These are phyloP conservation scores for Amniculicola lignicola DNA, from an alignment of 495 filamentous ascomycete species.

Conservation along the genomic window DNA sequence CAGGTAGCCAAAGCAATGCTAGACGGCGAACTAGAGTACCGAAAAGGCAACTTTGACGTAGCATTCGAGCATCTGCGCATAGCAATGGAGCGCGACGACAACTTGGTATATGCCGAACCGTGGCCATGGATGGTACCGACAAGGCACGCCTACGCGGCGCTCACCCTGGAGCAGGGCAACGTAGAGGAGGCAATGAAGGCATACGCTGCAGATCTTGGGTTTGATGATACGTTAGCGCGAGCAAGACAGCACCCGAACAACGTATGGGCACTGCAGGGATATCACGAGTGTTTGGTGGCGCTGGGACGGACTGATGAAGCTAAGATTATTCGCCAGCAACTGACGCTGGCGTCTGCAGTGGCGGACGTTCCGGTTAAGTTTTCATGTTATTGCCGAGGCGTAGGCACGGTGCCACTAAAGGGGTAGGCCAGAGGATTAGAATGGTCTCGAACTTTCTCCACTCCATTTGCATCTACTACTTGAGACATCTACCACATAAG, in stretches of 20 bases:
- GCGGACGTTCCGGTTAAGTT: slow-evolving; percentile 59
- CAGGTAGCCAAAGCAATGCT: slow-evolving; percentile 60
- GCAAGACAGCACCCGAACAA: slow-evolving; percentile 62
- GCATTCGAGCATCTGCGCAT: slow-evolving; percentile 55
- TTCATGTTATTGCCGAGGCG: slow-evolving; percentile 60
- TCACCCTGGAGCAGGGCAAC: slow-evolving; percentile 59
- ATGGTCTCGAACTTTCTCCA: no score
- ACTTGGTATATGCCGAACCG: slow-evolving; percentile 62
- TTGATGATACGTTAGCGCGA: slow-evolving; percentile 53
- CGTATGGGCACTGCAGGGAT: slow-evolving; percentile 66
- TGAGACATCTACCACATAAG: no score
- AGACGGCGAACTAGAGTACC: slow-evolving; percentile 66
- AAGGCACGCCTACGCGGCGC: slow-evolving; percentile 62
- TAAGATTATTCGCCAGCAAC: slow-evolving; percentile 46
- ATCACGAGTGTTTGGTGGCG: slow-evolving; percentile 59
- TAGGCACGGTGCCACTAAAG: no score
- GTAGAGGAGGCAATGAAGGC: slow-evolving; percentile 53
- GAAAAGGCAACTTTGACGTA: slow-evolving; percentile 50
- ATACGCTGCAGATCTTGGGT: slow-evolving; percentile 62
- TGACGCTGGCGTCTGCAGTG: slow-evolving; percentile 50
- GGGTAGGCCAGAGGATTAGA: no score
- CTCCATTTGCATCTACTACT: background rate
- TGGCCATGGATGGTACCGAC: slow-evolving; percentile 51
- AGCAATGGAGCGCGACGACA: slow-evolving; percentile 55
- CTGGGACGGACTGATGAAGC: slow-evolving; percentile 53